These are phyloP conservation scores for Corchorus capsularis DNA, from an alignment of 345 rosid species.

Conservation along the genomic window DNA sequence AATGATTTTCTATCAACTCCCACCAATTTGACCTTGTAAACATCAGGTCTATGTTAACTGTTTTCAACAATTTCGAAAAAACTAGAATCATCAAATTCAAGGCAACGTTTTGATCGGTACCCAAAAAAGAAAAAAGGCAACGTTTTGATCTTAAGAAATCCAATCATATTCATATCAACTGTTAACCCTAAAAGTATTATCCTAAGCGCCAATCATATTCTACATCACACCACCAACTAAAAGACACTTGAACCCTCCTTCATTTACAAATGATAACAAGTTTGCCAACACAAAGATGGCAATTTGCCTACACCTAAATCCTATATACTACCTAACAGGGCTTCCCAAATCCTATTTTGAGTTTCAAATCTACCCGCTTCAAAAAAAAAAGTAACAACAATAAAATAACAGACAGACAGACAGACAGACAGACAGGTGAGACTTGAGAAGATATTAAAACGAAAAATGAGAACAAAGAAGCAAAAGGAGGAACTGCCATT, in stretches of 20 bases:
- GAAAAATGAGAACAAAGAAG: not conserved
- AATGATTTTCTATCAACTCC: not conserved
- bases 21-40: not conserved
- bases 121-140: too few relatives aligned
- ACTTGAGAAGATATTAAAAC: not conserved
- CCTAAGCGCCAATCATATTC: not conserved
- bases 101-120: too few relatives aligned
- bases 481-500: conserved; percentile 1
- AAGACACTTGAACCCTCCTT: not conserved
- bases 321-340: not conserved
- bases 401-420: not conserved
- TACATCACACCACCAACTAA: not conserved
- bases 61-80: not conserved
- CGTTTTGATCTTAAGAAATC: not conserved
- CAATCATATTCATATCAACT: not conserved
- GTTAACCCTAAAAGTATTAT: not conserved
- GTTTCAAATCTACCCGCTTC: not conserved
- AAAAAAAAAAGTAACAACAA: not conserved
- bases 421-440: not conserved
- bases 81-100: not conserved
- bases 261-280: not conserved
- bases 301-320: not conserved
- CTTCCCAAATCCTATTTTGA: not conserved
- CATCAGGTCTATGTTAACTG: not conserved
- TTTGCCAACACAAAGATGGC: not conserved